Evolutionary conservation across 2,329 filamentous ascomycete species (phyloP).

Genomic region (Ophidiomyces ophidiicola): DNA sequence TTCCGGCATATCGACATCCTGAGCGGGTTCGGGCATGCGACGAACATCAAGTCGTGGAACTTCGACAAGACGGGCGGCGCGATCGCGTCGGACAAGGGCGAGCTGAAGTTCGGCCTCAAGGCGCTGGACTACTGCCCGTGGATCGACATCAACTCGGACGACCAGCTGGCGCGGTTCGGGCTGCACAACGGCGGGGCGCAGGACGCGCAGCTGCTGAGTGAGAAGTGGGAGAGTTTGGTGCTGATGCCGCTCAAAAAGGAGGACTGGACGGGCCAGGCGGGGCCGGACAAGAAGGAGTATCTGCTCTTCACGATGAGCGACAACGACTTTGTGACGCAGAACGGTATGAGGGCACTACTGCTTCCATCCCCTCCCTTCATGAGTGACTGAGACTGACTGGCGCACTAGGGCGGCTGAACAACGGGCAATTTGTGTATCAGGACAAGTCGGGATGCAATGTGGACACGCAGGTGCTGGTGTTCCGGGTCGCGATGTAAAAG

Average conservation of each 20-base stretch:
- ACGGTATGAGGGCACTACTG: constrained; percentile 36
- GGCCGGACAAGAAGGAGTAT: constrained; percentile 44
- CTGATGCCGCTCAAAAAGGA: constrained; percentile 43
- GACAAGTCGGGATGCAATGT: constrained; percentile 48
- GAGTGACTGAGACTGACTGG: constrained; percentile 9
- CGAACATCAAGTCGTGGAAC: constrained; percentile 44
- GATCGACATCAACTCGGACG: constrained; percentile 55
- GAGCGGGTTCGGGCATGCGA: constrained; percentile 46
- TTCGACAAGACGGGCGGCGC: constrained; percentile 31
- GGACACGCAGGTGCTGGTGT: constrained; percentile 52
- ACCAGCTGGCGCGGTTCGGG: constrained; percentile 52
- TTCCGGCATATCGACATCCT: constrained; percentile 62
- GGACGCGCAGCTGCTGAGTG: constrained; percentile 50
- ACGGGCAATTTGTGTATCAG: constrained; percentile 43
- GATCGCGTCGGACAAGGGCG: constrained; percentile 40
- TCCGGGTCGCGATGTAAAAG: constrained; percentile 24
- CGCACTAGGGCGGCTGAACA: constrained; percentile 42
- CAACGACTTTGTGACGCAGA: constrained; percentile 64
- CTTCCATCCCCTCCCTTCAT: background rate
- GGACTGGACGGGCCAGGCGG: background rate
- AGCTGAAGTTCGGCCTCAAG: constrained; percentile 42
- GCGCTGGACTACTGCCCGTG: constrained; percentile 53
- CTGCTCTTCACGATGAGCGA: constrained; percentile 57
- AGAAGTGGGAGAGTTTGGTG: constrained; percentile 64
- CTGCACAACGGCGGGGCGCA: constrained; percentile 56